Evolutionary conservation across 1,284 basidiomycete genomes (phyloP), one percentile per base, ranked within the genome.

Genomic region (Irpex rosettiformis): DNA sequence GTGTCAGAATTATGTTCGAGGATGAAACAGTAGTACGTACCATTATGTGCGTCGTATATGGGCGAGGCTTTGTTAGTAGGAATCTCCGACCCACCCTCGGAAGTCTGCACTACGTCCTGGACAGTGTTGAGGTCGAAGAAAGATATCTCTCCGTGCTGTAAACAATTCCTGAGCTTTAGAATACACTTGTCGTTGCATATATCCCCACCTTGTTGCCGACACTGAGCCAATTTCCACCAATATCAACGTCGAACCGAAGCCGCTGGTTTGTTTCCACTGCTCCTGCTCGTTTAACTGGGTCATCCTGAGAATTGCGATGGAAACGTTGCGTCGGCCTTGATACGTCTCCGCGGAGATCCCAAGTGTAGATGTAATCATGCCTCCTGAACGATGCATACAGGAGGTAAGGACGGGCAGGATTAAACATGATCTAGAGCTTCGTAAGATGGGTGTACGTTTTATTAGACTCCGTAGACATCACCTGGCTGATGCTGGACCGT

Each of bases 301-400:
- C 6, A 18, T 28, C 6, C 16, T 11, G 7, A 10, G 40, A 51
- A 28, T 30, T 22, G 61, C 64, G 62, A 61, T 69, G 58, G 70
- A 78, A 80, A 18, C 77, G 71, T 22, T 73, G 75, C 2, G 84
- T 55, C 0, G 86, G 83, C 0, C 62, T 59, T 21, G 78, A 76
- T 1, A 83, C 75, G 63, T 89, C 81, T 0, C 86, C 79, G 3
- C 94, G 81, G 6, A 94, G 69, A 70, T 96, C 94, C 86, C 89
- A 96, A 54, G 82, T 79, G 66, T 88, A 88, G 27, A 96, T 79
- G 0, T 67, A 68, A 10, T 77, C 76, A n/a, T 80, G 80, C 10
- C 89, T 78, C 11, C 94, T 81, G 61, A 91, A 94, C 0, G 90
- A 81, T 0, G 90, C 88, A 64, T 93, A 95, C 18, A 96, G 71